A percentile compares a stretch with the other conserved stretches of the same genome.
phyloP scores from a whole-genome alignment of 169 alveolate genomes.

The Cryptosporidium baileyi region DNA sequence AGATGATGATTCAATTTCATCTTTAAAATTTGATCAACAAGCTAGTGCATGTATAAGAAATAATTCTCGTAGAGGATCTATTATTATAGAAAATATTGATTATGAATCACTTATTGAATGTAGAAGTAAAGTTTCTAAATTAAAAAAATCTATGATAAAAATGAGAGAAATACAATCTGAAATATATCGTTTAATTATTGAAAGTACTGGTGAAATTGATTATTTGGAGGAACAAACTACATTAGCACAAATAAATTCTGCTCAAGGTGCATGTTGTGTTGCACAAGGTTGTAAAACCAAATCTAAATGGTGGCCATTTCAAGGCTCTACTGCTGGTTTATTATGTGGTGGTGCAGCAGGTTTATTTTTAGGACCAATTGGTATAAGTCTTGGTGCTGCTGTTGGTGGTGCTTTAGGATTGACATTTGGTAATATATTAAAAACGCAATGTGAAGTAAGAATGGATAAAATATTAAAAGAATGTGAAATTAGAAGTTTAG shows the following conservation, averaged over 20 bases:
- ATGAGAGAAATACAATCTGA: constrained; percentile 38
- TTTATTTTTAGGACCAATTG: constrained; percentile 39
- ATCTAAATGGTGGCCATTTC: constrained; percentile 70
- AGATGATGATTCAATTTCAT: neutral
- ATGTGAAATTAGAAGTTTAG: constrained; percentile 21
- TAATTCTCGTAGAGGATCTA: constrained; percentile 27
- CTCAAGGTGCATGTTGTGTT: constrained; percentile 36
- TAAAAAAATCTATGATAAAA: constrained; percentile 17
- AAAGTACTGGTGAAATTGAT: constrained; percentile 68
- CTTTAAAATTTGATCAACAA: neutral
- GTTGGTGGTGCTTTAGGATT: constrained; percentile 61
- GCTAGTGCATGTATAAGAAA: neutral
- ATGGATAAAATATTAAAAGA: constrained; percentile 46
- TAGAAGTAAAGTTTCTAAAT: neutral
- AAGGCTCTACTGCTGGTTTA: constrained; percentile 69
- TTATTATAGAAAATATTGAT: constrained; percentile 45
- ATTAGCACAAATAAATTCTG: constrained; percentile 46
- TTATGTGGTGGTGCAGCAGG: constrained; percentile 70
- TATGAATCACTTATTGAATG: constrained; percentile 31
- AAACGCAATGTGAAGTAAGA: neutral
- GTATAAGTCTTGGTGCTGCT: constrained; percentile 65
- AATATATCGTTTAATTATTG: constrained; percentile 29
- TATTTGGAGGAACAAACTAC: constrained; percentile 42
- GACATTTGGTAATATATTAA: constrained; percentile 27
- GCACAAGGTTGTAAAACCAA: constrained; percentile 63